phyloP scores from a whole-genome alignment of 345 rosid genomes.

The Gossypium raimondii region DNA sequence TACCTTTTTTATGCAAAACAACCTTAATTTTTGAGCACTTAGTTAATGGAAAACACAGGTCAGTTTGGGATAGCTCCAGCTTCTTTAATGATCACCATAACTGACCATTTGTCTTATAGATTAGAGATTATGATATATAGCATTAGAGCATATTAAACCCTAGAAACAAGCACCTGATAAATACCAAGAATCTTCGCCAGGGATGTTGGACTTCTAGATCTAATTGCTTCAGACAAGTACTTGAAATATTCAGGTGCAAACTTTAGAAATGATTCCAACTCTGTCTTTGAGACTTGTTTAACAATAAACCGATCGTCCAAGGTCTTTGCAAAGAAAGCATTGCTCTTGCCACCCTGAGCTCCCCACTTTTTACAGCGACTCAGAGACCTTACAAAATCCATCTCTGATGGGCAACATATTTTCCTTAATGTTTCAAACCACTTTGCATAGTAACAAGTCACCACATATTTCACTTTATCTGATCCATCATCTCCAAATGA shows the following conservation, averaged over 20 bases:
- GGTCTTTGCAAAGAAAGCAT: constrained; percentile 96
- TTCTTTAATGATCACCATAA: not conserved
- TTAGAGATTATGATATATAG: not conserved
- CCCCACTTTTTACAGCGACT: constrained; percentile 99
- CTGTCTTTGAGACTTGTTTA: constrained; percentile 97
- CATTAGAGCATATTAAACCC: constrained; percentile 5
- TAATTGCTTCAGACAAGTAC: constrained; percentile 72
- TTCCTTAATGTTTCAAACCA: constrained; percentile 81
- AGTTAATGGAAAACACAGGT: too few species aligned
- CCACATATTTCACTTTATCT: constrained; percentile 70
- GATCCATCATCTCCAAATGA: constrained; percentile 70
- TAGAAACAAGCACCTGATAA: constrained; percentile 65
- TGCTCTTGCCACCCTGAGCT: constrained; percentile 99
- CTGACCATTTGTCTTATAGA: not conserved
- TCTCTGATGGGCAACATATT: constrained; percentile 83
- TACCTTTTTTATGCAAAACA: not conserved
- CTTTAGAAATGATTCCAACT: constrained; percentile 85
- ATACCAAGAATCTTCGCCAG: constrained; percentile 94
- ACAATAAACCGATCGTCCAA: constrained; percentile 90
- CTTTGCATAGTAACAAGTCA: constrained; percentile 81
- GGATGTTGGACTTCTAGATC: constrained; percentile 86
- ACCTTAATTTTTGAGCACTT: not conserved
- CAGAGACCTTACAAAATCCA: constrained; percentile 83
- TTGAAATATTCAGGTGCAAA: constrained; percentile 85
- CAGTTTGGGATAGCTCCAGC: not conserved